phyloP scores from a whole-genome alignment of 768 basidiomycete species.

The Plicaturopsis crispa region DNA sequence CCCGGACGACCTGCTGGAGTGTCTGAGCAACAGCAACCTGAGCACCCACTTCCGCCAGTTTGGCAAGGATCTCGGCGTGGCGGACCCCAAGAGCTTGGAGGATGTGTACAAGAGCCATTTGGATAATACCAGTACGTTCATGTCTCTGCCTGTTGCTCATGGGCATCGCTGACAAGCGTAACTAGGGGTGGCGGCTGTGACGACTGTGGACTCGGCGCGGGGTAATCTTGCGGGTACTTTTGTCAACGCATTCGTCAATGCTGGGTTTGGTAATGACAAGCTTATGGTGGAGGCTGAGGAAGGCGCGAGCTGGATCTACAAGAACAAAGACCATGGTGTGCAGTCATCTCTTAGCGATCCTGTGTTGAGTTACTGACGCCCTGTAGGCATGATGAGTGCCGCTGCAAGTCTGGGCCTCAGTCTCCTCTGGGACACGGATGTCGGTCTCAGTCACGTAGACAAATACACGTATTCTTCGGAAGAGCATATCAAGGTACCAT shows the following conservation, averaged over 20 bases:
- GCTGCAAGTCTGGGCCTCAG: slow-evolving; percentile 90
- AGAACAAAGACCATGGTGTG: slow-evolving; percentile 96
- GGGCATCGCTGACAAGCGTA: background rate
- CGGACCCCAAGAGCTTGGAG: slow-evolving; percentile 85
- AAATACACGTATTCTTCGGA: slow-evolving; percentile 96
- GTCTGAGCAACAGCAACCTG: slow-evolving; percentile 79
- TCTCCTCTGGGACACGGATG: slow-evolving; percentile 93
- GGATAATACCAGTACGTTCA: slow-evolving; percentile 69
- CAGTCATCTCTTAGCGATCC: background rate
- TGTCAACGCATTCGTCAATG: slow-evolving; percentile 98
- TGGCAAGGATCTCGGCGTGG: slow-evolving; percentile 88
- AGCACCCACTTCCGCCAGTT: slow-evolving; percentile 84
- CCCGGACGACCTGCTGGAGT: slow-evolving; percentile 77
- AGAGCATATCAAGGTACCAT: slow-evolving; percentile 90
- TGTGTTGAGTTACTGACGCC: background rate
- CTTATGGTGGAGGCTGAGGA: slow-evolving; percentile 96
- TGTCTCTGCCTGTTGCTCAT: background rate
- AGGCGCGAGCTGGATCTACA: slow-evolving; percentile 98
- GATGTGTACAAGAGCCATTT: slow-evolving; percentile 97
- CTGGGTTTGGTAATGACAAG: slow-evolving; percentile 97
- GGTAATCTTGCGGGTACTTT: slow-evolving; percentile 95
- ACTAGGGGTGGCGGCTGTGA: slow-evolving; percentile 55
- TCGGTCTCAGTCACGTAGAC: slow-evolving; percentile 90
- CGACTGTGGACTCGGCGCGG: slow-evolving; percentile 87
- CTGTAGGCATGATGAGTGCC: slow-evolving; percentile 88